Conservation (phyloP, 306 rosid genomes). For the Lablab purpureus region DNA sequence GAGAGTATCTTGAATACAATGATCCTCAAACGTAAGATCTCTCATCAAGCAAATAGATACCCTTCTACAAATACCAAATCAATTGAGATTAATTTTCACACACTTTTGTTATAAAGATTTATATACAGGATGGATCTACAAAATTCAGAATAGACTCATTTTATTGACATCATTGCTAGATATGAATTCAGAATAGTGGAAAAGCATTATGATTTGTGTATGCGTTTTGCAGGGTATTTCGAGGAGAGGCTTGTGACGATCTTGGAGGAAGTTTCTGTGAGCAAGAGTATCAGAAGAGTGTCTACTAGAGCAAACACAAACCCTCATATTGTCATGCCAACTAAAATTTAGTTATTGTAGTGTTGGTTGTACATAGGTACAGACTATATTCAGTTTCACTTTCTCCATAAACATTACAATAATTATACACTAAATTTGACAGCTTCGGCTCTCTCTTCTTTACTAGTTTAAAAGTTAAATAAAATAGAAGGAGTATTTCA, state of each 20-base stretch:
- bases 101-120: neutral
- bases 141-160: neutral
- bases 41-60: neutral
- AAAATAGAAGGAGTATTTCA: neutral
- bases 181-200: neutral
- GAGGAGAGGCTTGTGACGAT: conserved; percentile 93
- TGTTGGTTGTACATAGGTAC: conserved; percentile 18
- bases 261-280: conserved; percentile 91
- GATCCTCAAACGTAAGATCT: conserved; percentile 65
- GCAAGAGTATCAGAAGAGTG: conserved; percentile 76
- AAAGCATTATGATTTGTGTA: neutral
- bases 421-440: conserved; percentile 4
- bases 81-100: neutral
- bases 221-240: conserved; percentile 70
- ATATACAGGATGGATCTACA: no score
- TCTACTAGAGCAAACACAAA: conserved; percentile 49
- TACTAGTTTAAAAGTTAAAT: neutral
- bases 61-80: neutral
- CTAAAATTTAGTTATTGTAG: neutral
- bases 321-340: neutral
- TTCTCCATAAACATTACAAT: conserved; percentile 11
- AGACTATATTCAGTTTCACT: neutral
- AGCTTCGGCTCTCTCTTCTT: neutral
- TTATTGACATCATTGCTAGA: neutral
- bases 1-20: conserved; percentile 70